A percentile compares a stretch with the other conserved stretches of the same genome.
These are phyloP conservation scores for Salvia sclarea DNA, from an alignment of 305 asterid species.

Conservation along the genomic window DNA sequence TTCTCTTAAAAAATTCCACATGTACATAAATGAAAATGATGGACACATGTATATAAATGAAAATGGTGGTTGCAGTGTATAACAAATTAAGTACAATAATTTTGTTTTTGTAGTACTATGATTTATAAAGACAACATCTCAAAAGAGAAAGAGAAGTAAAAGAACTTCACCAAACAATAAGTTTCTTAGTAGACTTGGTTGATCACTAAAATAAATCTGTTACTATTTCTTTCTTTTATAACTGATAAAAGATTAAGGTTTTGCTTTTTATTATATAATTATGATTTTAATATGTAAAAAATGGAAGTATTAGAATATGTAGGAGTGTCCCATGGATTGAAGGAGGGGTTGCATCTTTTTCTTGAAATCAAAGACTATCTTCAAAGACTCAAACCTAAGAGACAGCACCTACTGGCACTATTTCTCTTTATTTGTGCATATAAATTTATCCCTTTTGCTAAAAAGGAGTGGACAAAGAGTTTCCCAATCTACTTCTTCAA, in stretches of 20 bases:
- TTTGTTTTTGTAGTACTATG: too few relatives aligned
- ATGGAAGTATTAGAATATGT: conserved; percentile 1
- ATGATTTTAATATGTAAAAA: not conserved
- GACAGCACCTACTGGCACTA: conserved; percentile 41
- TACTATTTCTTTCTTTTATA: not conserved
- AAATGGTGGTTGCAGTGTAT: too few relatives aligned
- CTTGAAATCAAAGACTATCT: conserved; percentile 20
- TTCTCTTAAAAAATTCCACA: not conserved
- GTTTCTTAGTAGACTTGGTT: not conserved
- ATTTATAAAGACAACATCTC: too few relatives aligned
- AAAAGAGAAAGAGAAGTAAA: too few relatives aligned
- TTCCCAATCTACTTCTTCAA: conserved; percentile 31
- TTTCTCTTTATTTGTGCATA: conserved; percentile 37
- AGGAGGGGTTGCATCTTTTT: conserved; percentile 44
- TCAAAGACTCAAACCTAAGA: conserved; percentile 4
- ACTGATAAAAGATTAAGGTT: not conserved
- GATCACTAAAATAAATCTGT: not conserved
- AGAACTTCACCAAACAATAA: not conserved
- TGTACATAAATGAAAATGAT: too few relatives aligned
- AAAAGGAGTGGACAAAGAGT: conserved; percentile 45
- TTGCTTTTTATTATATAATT: not conserved
- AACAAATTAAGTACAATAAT: too few relatives aligned
- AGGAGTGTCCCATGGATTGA: conserved; percentile 37
- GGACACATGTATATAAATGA: too few relatives aligned
- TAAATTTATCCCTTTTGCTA: conserved; percentile 25